Evolutionary conservation across 169 alveolate species (phyloP), one percentile per base, ranked within the genome.

Genomic region (Eimeria nieschulzi): DNA sequence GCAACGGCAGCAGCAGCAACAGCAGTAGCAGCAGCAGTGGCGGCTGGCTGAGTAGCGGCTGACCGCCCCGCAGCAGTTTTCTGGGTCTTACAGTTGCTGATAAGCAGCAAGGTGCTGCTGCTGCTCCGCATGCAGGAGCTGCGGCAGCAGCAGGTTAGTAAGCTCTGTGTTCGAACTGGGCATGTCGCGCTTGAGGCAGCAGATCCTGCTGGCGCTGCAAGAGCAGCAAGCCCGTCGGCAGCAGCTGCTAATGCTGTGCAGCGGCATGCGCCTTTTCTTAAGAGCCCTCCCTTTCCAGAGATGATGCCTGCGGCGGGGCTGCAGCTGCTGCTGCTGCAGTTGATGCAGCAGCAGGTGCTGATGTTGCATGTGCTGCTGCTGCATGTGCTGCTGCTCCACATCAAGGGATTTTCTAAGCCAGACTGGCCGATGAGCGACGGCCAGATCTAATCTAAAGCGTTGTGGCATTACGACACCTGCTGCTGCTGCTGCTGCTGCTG

Each of bases 21-120:
- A 72, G 82, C 53, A 72, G 56, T 13, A 23, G 56, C 17, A 72
- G n/a, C 59, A 13, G 53, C 75, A n/a, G 13, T 5, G 75, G 75
- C 75, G 75, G 59, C 56, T 33, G 82, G 82, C 82, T 72, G 82
- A 72, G 82, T 72, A 25, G 51, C 82, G 82, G 82, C 82, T 72
- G 5, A 7, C 82, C 59, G 82, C 55, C 82, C 33, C 33, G 51
- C 82, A 72, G 82, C n/a, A 33, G 53, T 9, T 66, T n/a, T 66
- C 33, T 33, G 25, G 23, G 46, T 13, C 75, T 66, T 21, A 10
- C 33, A 59, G 66, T 59, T 17, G 66, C n/a, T 10, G 6, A 17
- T 10, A 12, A n/a, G 75, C 17, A 15, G 23, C 46, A n/a, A n/a
- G 46, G 15, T 66, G 33, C 33, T 19, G 75, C 75, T 2, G 75